These are phyloP conservation scores for Astrothelium macrocarpum DNA, from an alignment of 495 filamentous ascomycete genomes.

Conservation along the genomic window DNA sequence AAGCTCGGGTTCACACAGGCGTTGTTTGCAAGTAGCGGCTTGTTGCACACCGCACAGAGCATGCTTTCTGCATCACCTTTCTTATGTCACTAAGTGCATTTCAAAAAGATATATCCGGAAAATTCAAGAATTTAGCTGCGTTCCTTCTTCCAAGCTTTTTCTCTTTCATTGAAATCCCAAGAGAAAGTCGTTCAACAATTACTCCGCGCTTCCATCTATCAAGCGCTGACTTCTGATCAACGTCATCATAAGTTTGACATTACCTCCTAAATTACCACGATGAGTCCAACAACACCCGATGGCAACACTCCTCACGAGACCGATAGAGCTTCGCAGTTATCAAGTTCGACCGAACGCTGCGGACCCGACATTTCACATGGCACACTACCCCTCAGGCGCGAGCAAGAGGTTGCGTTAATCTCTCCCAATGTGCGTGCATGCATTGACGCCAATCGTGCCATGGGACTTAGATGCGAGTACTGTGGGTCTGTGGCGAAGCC, in stretches of 20 bases:
- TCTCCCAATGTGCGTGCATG: background rate
- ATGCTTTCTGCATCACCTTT: background rate
- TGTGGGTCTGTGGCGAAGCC: conserved; percentile 1
- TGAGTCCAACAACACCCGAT: background rate
- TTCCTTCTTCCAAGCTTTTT: background rate
- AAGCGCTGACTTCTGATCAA: background rate
- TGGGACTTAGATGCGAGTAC: background rate
- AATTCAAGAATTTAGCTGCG: background rate
- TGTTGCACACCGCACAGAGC: background rate
- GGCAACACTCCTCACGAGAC: background rate
- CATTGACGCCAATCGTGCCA: background rate
- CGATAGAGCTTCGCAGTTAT: background rate
- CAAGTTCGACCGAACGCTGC: background rate
- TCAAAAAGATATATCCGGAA: background rate
- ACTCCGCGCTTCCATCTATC: background rate
- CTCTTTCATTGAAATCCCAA: background rate
- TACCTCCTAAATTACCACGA: background rate
- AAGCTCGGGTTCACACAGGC: too few species aligned
- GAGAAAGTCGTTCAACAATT: background rate
- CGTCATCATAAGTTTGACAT: background rate
- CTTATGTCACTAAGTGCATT: background rate
- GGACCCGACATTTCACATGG: background rate
- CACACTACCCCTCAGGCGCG: background rate
- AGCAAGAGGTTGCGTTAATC: background rate
- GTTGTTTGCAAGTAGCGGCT: conserved; percentile 2